Percentiles rank a stretch among this genome's conserved stretches.
These are phyloP conservation scores for Sugiyamaella boreocaroliniensis DNA, from an alignment of 805 yeast species.

Conservation along the genomic window DNA sequence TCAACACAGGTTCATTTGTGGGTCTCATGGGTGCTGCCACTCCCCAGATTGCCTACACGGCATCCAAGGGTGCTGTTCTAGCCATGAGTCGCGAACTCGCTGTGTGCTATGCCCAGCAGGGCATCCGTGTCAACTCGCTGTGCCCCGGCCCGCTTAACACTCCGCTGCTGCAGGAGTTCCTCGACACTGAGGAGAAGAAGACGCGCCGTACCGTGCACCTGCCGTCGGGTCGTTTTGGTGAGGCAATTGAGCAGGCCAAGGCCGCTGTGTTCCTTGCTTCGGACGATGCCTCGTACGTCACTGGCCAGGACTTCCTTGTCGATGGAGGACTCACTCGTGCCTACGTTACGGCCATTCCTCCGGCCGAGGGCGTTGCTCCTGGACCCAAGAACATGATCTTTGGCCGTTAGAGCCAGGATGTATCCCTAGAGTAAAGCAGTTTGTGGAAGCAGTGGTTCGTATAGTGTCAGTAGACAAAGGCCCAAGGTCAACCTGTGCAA, in stretches of 20 bases:
- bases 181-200: constrained; percentile 48
- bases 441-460: too few species aligned
- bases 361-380: constrained; percentile 20
- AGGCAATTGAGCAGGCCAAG: constrained; percentile 58
- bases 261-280: constrained; percentile 53
- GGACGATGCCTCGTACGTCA: constrained; percentile 44
- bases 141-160: constrained; percentile 58
- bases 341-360: constrained; percentile 26
- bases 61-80: constrained; percentile 35
- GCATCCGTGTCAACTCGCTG: constrained; percentile 48
- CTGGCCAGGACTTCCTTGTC: constrained; percentile 56
- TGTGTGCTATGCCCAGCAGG: constrained; percentile 53
- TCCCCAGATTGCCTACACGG: constrained; percentile 35
- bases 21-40: constrained; percentile 35
- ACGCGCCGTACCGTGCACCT: constrained; percentile 34
- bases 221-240: constrained; percentile 58
- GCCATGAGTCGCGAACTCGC: constrained; percentile 41
- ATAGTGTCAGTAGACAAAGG: too few species aligned
- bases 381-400: constrained; percentile 27
- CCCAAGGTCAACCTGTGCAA: too few species aligned
- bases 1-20: constrained; percentile 35
- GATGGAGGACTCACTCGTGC: constrained; percentile 43
- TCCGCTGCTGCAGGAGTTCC: constrained; percentile 51
- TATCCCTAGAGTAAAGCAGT: too few species aligned
- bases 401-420: constrained; percentile 12